Evolutionary conservation across 169 alveolate genomes (phyloP), one percentile per base, ranked within the genome.

Genomic region (Plasmodium adleri): DNA sequence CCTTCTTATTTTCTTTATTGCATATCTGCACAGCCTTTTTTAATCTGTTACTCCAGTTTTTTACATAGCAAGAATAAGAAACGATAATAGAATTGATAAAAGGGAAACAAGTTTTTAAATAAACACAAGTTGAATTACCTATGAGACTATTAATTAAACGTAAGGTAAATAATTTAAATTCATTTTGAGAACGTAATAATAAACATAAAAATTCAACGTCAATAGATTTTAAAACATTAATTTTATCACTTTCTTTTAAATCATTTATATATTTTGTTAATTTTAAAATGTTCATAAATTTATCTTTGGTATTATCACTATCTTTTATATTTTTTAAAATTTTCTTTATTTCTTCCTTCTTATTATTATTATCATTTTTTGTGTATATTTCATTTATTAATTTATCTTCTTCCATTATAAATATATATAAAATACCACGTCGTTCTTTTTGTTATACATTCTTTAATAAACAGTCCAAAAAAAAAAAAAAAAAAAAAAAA

Each of bases 101-200:
- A 60, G 92, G 92, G 13, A 86, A 54, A 6, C 86, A 86, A 8
- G 17, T 52, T 52, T 71, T 86, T 50, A 86, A 32, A 73, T 47
- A 17, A 10, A 6, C 9, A 15, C 6, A 39, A 15, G 92, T 86
- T 8, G 86, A 72, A 15, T 15, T 67, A 2, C 68, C 39, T 60
- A 86, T 32, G 49, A 86, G 45, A 39, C 92, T 72, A 58, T 86
- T 86, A 1, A 86, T 73, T 86, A 72, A 50, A 54, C 92, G 86
- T 17, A 86, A 68, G 32, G 92, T 66, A 72, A 72, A 86, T 60
- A 72, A 43, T 39, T 63, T 60, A 54, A 70, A 86, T 17, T 52
- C 68, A 73, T 86, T 71, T 63, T 72, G 66, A 20, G 92, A 70
- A 28, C 92, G 92, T 28, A 86, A 56, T 45, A 86, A 64, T 60